These are phyloP conservation scores for Cystobasidium ongulense DNA, from an alignment of 768 basidiomycete species.

Conservation along the genomic window DNA sequence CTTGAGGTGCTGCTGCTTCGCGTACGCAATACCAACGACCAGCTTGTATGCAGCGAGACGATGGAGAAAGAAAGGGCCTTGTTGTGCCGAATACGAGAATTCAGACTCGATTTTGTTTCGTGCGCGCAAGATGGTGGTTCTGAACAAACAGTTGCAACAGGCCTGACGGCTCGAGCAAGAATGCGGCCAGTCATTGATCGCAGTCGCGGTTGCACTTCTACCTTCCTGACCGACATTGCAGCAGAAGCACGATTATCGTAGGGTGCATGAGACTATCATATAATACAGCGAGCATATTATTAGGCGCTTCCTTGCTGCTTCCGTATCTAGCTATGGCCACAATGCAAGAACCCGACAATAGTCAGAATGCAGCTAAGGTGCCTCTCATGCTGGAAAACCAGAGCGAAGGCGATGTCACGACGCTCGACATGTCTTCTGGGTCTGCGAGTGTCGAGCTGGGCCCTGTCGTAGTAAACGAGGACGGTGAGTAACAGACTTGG, in stretches of 20 bases:
- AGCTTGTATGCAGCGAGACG: no score
- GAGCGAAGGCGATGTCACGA: neutral
- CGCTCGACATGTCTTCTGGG: slow-evolving; percentile 20
- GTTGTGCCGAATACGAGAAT: no score
- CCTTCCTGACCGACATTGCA: neutral
- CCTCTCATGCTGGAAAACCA: neutral
- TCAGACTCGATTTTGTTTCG: no score
- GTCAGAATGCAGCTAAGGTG: neutral
- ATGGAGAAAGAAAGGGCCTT: no score
- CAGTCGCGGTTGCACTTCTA: neutral
- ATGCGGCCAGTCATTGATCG: neutral
- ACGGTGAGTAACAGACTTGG: neutral
- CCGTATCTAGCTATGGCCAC: neutral
- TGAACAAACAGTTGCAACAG: no score
- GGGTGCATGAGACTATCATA: neutral
- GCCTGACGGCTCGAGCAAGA: no score
- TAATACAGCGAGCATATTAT: neutral
- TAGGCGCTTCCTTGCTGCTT: neutral
- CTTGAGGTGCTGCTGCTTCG: no score
- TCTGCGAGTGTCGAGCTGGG: slow-evolving; percentile 4
- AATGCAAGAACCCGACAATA: neutral
- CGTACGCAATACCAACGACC: no score
- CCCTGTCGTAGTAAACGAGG: slow-evolving; percentile 25
- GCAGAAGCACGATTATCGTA: neutral
- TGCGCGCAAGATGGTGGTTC: no score